Evolutionary conservation across 2,329 filamentous ascomycete genomes (phyloP), one percentile per base, ranked within the genome.

Genomic region (Neurospora crassa): DNA sequence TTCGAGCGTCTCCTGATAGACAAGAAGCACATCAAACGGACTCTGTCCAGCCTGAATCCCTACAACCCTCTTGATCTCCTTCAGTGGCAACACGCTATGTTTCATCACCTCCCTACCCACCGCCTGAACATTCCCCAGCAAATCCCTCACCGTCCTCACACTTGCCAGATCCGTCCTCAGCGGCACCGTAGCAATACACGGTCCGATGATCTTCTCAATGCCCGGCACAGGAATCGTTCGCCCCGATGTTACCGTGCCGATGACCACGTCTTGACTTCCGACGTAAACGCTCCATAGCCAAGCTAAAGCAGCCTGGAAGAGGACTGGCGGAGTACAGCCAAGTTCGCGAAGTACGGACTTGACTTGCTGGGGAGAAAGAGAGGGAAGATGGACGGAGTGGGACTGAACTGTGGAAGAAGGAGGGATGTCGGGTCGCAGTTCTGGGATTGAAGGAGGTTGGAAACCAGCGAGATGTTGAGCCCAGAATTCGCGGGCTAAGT

Each of bases 171-270:
- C 84, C 4, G 90, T 80, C n/a, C 93, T 86, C 1, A 93, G 82
- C 1, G 94, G 94, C 7, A 96, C 80, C 0, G 92, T 91, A 1
- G 90, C 84, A 69, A 97, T 89, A 76, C 92, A 96, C 11, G 94
- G 94, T 0, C 94, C 94, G 71, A 95, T 83, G 3, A 94, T 86
- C 1, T 87, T 83, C 73, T 97, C 93, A 42, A 97, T 88, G 0
- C 85, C 87, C 4, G 84, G 78, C 2, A 97, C 78, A 0, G 92
- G 87, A n/a, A 94, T 79, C 1, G 91, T 93, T 70, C 94, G 86
- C 1, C 94, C 94, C 11, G 94, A 97, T 14, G 92, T 91, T 4
- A 97, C 92, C 1, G 89, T 91, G 0, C 94, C 94, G 47, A 97
- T 87, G 0, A 90, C 83, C 1, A 94, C 82, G 77, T 97, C 92